Percentiles rank a stretch among this genome's conserved stretches.
These are phyloP conservation scores for Rosa multiflora DNA, from an alignment of 306 rosid species.

Conservation along the genomic window DNA sequence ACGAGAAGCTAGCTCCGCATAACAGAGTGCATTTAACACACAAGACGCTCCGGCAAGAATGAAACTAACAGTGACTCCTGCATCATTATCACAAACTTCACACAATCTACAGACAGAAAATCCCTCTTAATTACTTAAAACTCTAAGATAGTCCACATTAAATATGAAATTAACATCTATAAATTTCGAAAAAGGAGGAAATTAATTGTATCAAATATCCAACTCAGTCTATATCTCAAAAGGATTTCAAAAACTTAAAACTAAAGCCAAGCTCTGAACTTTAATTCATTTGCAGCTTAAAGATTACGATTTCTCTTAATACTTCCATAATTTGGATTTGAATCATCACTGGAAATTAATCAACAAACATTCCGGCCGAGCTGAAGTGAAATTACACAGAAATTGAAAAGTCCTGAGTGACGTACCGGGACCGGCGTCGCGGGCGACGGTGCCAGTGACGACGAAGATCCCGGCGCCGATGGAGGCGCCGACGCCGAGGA, in stretches of 20 bases:
- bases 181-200: neutral
- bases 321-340: neutral
- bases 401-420: neutral
- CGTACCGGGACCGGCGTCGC: constrained; percentile 80
- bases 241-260: neutral
- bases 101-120: constrained; percentile 20
- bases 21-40: constrained; percentile 90
- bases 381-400: neutral
- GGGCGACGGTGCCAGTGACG: constrained; percentile 95
- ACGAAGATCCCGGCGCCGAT: constrained; percentile 94
- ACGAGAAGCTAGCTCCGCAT: constrained; percentile 84
- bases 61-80: constrained; percentile 91
- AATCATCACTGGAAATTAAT: neutral
- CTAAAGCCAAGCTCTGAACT: neutral
- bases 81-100: constrained; percentile 34
- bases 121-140: neutral
- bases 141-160: neutral
- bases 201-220: neutral
- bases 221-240: neutral
- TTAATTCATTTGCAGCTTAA: neutral
- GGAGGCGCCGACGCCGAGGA: constrained; percentile 90
- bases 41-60: constrained; percentile 82
- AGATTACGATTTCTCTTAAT: neutral
- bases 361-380: neutral
- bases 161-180: neutral